Base-by-base conservation (phyloP, 352 stramenopile species). In the Phytopythium aichiense region DNA sequence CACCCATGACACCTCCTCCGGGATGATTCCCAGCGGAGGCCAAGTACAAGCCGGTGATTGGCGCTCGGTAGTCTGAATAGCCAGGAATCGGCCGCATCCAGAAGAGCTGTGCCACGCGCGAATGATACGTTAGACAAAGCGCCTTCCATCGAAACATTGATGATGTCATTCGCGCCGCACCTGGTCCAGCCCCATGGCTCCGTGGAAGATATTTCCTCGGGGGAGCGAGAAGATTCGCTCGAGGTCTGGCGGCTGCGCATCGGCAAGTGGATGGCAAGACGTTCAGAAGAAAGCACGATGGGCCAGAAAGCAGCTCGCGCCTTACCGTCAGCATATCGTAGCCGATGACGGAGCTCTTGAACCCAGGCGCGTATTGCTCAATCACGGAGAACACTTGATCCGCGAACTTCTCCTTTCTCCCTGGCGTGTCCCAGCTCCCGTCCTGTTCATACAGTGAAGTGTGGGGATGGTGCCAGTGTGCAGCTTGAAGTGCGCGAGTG, bases 1-100 rank as follows among this genome's bases (percentile, higher is more conserved):
- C 90, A 13, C 90, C 90, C 90, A 97, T 97, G 23, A 97, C 90
- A 45, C 90, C 90, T n/a, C 90, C 90, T 6, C 90, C 91, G 28
- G 90, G 90, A 46, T 97, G 91, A 1, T 87, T 92, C 1, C 89
- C 89, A 12, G 90, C 88, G 0, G 79, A 92, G 40, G 84, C 89
- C 57, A 97, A 70, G 67, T 97, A 97, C 12, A 97, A 61, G 0
- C 84, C 88, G 23, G 74, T 65, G 56, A 97, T 75, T 0, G 87
- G 88, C 16, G 88, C 85, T n/a, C 88, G 82, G 50, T 97, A 94
- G 63, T 81, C 78, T 11, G 84, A 91, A 59, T 89, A 91, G 0
- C 89, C 89, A 28, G 79, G 68, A 59, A 94, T 90, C 7, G 90
- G 90, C 1, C 90, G 78, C 70, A 91, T 88, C 82, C 87, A 97